Conservation (phyloP, 768 basidiomycete genomes). For the Tricholoma sp. region DNA sequence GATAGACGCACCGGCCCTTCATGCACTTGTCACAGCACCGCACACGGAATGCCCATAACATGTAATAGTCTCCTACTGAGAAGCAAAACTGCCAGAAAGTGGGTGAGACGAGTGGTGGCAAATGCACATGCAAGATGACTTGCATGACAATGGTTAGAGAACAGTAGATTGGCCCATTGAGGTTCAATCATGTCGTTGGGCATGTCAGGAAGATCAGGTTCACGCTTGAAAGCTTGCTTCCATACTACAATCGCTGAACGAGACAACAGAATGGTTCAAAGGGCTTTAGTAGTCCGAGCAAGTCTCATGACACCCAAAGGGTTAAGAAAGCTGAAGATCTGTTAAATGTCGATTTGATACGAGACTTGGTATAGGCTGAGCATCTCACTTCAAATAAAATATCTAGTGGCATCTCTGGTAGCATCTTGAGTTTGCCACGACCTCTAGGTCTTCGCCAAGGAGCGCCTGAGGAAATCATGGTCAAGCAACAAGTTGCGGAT, state of each 20-base stretch:
- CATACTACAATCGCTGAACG: slow-evolving; percentile 21
- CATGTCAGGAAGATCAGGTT: slow-evolving; percentile 19
- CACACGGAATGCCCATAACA: slow-evolving; percentile 13
- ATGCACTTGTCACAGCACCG: slow-evolving; percentile 13
- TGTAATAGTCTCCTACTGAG: slow-evolving; percentile 6
- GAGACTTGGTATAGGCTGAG: background rate
- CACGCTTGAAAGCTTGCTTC: slow-evolving; percentile 17
- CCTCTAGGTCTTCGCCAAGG: slow-evolving; percentile 1
- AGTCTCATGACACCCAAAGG: slow-evolving; percentile 34
- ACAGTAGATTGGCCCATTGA: slow-evolving; percentile 21
- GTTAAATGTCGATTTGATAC: background rate
- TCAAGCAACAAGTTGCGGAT: slow-evolving; percentile 19
- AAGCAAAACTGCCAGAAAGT: slow-evolving; percentile 9
- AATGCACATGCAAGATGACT: background rate
- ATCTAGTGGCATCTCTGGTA: slow-evolving; percentile 16
- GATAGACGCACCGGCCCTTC: slow-evolving; percentile 7
- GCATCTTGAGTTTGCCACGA: slow-evolving; percentile 1
- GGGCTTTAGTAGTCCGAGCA: slow-evolving; percentile 32
- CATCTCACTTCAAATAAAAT: slow-evolving; percentile 19
- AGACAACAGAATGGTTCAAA: slow-evolving; percentile 27
- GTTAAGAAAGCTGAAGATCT: slow-evolving; percentile 33
- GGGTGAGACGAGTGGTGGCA: background rate
- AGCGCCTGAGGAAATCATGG: no score
- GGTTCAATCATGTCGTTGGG: slow-evolving; percentile 24
- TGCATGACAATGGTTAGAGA: slow-evolving; percentile 23